Conservation (phyloP, 2,329 filamentous ascomycete species). For the Pezicula rhizophila region DNA sequence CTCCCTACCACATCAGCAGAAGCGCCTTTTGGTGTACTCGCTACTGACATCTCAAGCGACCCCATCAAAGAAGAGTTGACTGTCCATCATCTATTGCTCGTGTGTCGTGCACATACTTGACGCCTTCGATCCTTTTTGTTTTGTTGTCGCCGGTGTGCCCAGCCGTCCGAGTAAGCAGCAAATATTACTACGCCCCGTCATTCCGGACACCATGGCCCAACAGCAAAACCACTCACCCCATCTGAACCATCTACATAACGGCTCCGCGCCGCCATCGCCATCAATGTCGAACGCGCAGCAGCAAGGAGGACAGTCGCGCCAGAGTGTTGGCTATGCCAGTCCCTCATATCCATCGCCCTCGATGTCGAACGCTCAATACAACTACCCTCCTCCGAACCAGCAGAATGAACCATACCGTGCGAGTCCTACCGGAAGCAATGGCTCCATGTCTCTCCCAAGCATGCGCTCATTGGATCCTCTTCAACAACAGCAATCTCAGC, state of each 20-base stretch:
- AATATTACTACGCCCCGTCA: constrained; percentile 4
- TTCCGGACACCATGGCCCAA: constrained; percentile 16
- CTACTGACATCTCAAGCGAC: too few species aligned
- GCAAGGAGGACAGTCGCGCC: constrained; percentile 17
- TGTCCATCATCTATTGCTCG: too few species aligned
- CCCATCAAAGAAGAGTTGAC: too few species aligned
- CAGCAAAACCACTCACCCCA: constrained; percentile 23
- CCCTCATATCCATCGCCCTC: constrained; percentile 43
- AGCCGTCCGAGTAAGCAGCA: too few species aligned
- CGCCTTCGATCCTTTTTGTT: not conserved
- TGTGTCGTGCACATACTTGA: not conserved
- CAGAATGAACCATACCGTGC: constrained; percentile 37
- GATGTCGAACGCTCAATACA: constrained; percentile 39
- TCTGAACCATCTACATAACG: constrained; percentile 23
- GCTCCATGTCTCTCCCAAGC: constrained; percentile 42
- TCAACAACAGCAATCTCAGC: constrained; percentile 27
- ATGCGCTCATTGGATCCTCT: constrained; percentile 42
- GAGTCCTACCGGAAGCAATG: constrained; percentile 35
- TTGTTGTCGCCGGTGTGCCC: not conserved
- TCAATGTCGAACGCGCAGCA: constrained; percentile 28
- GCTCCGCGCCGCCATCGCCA: constrained; percentile 24
- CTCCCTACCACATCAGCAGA: too few species aligned
- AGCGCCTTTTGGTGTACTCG: too few species aligned
- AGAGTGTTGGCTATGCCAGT: constrained; percentile 33
- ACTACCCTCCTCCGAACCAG: constrained; percentile 35